These are phyloP conservation scores for Fulvia fulva DNA, from an alignment of 2,329 filamentous ascomycete species.

Conservation along the genomic window DNA sequence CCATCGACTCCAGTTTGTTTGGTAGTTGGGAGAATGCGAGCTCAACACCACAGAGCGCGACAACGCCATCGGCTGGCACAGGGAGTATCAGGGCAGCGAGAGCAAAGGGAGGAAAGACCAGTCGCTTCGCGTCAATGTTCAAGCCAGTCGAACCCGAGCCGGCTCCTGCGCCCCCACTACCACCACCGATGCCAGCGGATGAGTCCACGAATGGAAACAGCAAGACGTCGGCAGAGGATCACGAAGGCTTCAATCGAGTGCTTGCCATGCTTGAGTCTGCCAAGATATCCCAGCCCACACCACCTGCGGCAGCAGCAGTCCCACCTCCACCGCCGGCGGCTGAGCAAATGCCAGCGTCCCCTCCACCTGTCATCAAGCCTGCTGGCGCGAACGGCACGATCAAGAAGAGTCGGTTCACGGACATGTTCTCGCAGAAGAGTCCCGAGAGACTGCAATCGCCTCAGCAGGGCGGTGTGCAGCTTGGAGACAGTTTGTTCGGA, in stretches of 20 bases:
- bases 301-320: conserved; percentile 15
- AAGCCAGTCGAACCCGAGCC: conserved; percentile 27
- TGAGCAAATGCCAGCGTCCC: conserved; percentile 25
- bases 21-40: conserved; percentile 50
- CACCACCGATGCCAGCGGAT: conserved; percentile 8
- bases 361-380: conserved; percentile 19
- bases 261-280: conserved; percentile 71
- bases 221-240: conserved; percentile 60
- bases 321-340: too few species aligned
- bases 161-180: conserved; percentile 8
- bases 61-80: conserved; percentile 15
- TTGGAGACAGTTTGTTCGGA: conserved; percentile 16
- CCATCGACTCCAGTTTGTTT: conserved; percentile 75
- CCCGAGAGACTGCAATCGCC: conserved; percentile 30
- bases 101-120: conserved; percentile 64
- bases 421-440: conserved; percentile 32
- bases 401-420: conserved; percentile 31
- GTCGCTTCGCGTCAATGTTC: conserved; percentile 77
- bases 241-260: conserved; percentile 70
- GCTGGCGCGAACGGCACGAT: conserved; percentile 25
- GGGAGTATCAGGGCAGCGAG: conserved; percentile 33
- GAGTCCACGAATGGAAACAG: conserved; percentile 22
- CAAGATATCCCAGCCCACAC: conserved; percentile 35
- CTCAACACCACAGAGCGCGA: not conserved
- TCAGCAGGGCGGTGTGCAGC: conserved; percentile 14